Base-by-base conservation (phyloP, 2,329 filamentous ascomycete genomes). In the Penicillium concentricum region DNA sequence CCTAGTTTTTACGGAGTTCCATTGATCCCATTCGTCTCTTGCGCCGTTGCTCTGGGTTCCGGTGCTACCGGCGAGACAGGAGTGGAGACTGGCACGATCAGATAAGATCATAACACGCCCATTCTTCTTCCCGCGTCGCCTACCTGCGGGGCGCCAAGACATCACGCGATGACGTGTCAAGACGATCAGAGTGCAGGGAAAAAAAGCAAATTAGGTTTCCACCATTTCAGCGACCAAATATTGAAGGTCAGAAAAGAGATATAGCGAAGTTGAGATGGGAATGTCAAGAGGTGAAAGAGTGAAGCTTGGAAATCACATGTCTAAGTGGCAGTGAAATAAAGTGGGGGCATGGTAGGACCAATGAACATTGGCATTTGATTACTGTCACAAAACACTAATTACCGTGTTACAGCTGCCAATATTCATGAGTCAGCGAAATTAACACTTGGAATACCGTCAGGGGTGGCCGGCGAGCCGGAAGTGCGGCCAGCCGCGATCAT, bases 401-500 rank as follows among this genome's bases (percentile, higher is more conserved):
- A 47, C 48, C 0, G 2, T 16, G 5, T 24, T 38, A 50, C 45
- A 55, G 2, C 2, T 5, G 0, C 1, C 20, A 30, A 37, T 6
- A 5, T 0, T n/a, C 13, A 34, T 55, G 52, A 51, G n/a, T 55
- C 38, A 55, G 28, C 26, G 43, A 35, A 54, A 54, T 53, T 48
- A 47, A 56, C 48, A 13, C 2, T 4, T 13, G 1, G 12, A 6
- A 52, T 45, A 45, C 54, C 10, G n/a, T 52, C 54, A 56, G 54
- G 54, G 42, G 48, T 35, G 47, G 34, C 52, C 48, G 45, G 28
- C 26, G 42, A 55, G 64, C 63, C 68, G 69, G 69, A 70, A 70
- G 55, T 47, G 56, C 61, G 54, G 51, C 43, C 46, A 64, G 62
- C 69, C 68, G 68, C 63, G 69, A 71, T 71, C 68, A 71, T 71